Base-by-base conservation (phyloP, 345 rosid genomes). In the Eucalyptus dawsonii region DNA sequence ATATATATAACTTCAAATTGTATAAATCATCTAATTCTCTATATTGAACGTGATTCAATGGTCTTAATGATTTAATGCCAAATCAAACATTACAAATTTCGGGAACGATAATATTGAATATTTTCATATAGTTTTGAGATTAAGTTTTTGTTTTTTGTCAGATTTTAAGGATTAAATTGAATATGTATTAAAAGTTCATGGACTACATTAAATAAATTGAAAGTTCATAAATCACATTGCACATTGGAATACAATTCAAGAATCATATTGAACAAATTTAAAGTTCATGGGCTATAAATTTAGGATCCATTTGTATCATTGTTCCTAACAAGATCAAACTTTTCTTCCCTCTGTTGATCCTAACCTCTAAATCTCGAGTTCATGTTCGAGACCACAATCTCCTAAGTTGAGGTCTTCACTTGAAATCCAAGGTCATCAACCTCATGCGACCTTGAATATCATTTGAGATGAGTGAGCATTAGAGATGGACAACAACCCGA, bases 101-200 rank as follows among this genome's bases (percentile, higher is more conserved):
- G 56, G 56, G 24, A 53, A 53, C 0, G 2, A 19, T 0, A 53
- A 53, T 19, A 19, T 17, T 53, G 9, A 53, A 19, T 17, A 53
- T 53, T 53, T 53, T 53, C 56, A 53, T 53, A 53, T 19, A 53
- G 56, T 53, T 53, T 53, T 0, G 2, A 53, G 24, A 7, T 0
- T 19, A 17, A 53, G 56, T 53, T 53, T 53, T 53, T 53, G 9
- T 19, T 19, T 53, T 53, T 17, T 53, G 24, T 53, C 0, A 3
- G 24, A 53, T 56, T 21, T 56, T 56, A 22, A 24, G 62, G 13
- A 56, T 56, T 56, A 22, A 22, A 0, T 56, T 56, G 62, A 56
- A 56, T 1, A 56, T 56, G 1, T 21, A 22, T 4, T 8, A 56
- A 56, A 56, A 56, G 0, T 56, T 0, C 6, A 24, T 21, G 0